Base-by-base conservation (phyloP, 495 filamentous ascomycete species). In the Parmelia sp. region DNA sequence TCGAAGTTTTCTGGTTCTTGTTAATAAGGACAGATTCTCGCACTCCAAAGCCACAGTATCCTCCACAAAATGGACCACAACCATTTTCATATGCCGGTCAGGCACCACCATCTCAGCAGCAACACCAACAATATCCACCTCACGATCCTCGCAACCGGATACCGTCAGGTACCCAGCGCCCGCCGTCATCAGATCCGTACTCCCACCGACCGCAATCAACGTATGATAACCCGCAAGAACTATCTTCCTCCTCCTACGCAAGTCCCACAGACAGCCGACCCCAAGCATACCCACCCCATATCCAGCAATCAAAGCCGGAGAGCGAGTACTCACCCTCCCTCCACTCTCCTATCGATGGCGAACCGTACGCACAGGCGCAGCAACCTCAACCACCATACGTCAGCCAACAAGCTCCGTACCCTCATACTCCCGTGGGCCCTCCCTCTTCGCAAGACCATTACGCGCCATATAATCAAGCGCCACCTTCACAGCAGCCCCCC, bases 181-280 rank as follows among this genome's bases (percentile, higher is more conserved):
- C 75, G 71, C 72, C 74, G 10, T 69, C 74, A 10, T 57, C 77
- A 29, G 79, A 80, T 25, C 65, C 77, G 37, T 82, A 81, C 63
- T 62, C 49, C 47, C 74, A 82, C 62, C 80, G 83, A 35, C 89
- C 87, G 7, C 86, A 88, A 70, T 91, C 86, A 66, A 90, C 85
- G 56, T 90, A 89, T 68, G 85, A 86, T 14, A 85, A 87, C 55
- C 90, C 90, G 1, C 90, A 93, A 73, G 90, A 95, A 78, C 78
- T 95, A 47, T 88, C 89, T 39, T 91, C 90, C n/a, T 88, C 88
- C 9, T 83, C 84, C 15, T 95, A 94, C 67, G 89, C 93, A 70
- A 90, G 89, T 9, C 90, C 90, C 25, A 82, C 90, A 45, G 86
- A 86, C 39, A 76, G 74, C 60, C 74, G 73, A 47, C 81, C 84